Conservation (phyloP, 495 filamentous ascomycete species). For the Neurospora sp. region DNA sequence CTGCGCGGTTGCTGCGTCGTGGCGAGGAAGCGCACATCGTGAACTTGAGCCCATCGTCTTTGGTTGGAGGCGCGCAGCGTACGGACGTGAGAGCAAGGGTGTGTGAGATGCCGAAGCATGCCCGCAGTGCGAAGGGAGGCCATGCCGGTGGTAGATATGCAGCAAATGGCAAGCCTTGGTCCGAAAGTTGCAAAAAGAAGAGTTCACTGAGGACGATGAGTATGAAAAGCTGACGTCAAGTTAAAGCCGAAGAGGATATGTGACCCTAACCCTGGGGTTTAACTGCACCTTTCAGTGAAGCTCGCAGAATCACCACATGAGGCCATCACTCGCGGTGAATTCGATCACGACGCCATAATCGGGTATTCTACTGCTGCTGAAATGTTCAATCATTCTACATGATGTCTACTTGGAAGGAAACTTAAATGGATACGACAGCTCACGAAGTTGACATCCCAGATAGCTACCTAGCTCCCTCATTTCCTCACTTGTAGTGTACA, state of each 20-base stretch:
- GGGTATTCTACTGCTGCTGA: not conserved
- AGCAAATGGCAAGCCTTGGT: constrained; percentile 16
- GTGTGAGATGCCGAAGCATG: constrained; percentile 26
- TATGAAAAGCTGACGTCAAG: not conserved
- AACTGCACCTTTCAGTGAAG: not conserved
- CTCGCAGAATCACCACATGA: not conserved
- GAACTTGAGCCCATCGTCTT: constrained; percentile 81
- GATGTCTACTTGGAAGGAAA: not conserved
- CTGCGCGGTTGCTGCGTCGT: constrained; percentile 43
- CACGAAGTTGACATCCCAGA: too few relatives aligned
- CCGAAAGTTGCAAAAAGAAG: not conserved
- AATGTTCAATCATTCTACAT: too few relatives aligned
- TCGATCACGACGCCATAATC: not conserved
- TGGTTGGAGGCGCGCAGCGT: constrained; percentile 37
- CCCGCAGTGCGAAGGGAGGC: not conserved
- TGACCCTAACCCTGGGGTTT: not conserved
- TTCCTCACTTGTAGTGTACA: not conserved
- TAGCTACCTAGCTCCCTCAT: not conserved
- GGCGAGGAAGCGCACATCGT: constrained; percentile 82
- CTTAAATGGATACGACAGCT: not conserved
- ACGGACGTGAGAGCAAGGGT: constrained; percentile 12
- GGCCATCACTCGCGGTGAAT: not conserved
- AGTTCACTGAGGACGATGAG: not conserved
- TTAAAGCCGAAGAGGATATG: not conserved
- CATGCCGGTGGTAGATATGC: constrained; percentile 14